Evolutionary conservation across 345 rosid species (phyloP), one percentile per base, ranked within the genome.

Genomic region (Moricandia moricandioides): DNA sequence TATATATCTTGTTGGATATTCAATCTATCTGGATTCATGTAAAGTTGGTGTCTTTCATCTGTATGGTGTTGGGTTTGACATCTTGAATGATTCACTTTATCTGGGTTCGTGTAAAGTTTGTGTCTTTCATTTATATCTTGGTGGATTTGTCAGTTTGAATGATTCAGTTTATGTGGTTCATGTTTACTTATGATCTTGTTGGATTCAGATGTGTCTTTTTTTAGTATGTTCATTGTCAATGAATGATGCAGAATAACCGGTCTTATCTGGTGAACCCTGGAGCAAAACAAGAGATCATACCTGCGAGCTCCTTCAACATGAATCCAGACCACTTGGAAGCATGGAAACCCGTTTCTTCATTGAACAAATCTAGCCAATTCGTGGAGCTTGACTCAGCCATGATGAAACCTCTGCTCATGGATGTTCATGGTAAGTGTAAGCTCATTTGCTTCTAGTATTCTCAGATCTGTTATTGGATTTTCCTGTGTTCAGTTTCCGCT

Each of bases 361-460:
- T 79, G 61, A 65, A 58, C 49, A 74, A 83, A 57, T 70, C 78
- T 4, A 76, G 67, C 73, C 87, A 67, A 52, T 78, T 81, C 67
- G 73, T 81, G 56, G 84, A 85, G 79, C 39, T 85, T 51, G 85
- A 83, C 7, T 69, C 88, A 7, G 24, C 82, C 3, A 40, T 73
- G 62, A 72, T 65, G 81, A 81, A 71, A 52, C 86, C 89, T 75
- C 58, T 78, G 45, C 82, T 89, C 64, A 73, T 85, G 57, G 84
- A 85, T 70, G 78, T 77, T 74, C 85, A 85, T 86, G 96, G 97
- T 91, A 79, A 76, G 89, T 9, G 54, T 9, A 30, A 43, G 14
- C 49, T 43, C 49, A 12, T 26, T 26, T 35, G 16, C 57, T 51
- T 69, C 18, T 52, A 39, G 17, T 0, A 30, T 24, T 13, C 5